Percentiles rank a stretch among this genome's conserved stretches.
Conservation (phyloP, 2,329 filamentous ascomycete genomes). For the Fusarium virguliforme region DNA sequence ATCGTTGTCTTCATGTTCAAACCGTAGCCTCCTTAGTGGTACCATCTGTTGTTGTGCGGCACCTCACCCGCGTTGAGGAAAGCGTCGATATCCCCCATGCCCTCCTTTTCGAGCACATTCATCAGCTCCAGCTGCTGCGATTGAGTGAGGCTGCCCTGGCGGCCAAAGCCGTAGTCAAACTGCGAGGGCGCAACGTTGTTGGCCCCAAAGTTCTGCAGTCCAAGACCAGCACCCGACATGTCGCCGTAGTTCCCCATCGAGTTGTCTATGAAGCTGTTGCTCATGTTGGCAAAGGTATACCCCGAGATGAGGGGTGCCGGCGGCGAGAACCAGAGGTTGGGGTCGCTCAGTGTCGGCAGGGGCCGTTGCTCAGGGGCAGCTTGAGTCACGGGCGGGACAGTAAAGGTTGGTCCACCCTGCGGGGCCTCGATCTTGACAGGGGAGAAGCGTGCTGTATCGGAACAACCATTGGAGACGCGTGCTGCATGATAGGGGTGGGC, state of each 20-base stretch:
- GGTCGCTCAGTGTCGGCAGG: constrained; percentile 59
- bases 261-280: constrained; percentile 61
- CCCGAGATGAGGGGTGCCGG: constrained; percentile 69
- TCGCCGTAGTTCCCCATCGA: constrained; percentile 53
- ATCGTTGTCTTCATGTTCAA: constrained; percentile 19
- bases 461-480: constrained; percentile 50
- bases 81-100: constrained; percentile 73
- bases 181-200: constrained; percentile 49
- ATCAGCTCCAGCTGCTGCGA: constrained; percentile 88
- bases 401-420: constrained; percentile 56
- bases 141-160: constrained; percentile 80
- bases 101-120: constrained; percentile 82
- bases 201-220: constrained; percentile 53
- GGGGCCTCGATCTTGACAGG: constrained; percentile 50
- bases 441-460: constrained; percentile 55
- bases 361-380: constrained; percentile 61
- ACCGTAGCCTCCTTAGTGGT: constrained; percentile 45
- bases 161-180: constrained; percentile 61
- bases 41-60: constrained; percentile 55
- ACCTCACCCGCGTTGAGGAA: constrained; percentile 65
- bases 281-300: constrained; percentile 64
- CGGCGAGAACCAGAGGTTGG: constrained; percentile 70
- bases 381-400: constrained; percentile 60
- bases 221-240: constrained; percentile 53
- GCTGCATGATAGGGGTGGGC: constrained; percentile 50